Percentiles rank a stretch among this genome's conserved stretches.
Conservation (phyloP, 495 filamentous ascomycete species). For the Daldinia bambusicola region DNA sequence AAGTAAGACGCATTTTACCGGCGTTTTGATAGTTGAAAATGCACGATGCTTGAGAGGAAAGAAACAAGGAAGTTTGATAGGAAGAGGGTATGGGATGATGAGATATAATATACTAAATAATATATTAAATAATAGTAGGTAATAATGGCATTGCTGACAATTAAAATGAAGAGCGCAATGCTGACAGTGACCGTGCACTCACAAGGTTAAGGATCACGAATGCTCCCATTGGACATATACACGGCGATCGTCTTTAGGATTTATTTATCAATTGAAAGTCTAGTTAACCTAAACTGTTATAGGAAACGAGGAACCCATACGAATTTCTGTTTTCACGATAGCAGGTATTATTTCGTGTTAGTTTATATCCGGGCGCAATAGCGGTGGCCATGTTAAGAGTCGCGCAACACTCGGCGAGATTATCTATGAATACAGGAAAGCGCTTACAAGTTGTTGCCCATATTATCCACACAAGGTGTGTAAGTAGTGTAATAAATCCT, state of each 20-base stretch:
- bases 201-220: not conserved
- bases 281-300: not conserved
- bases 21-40: not conserved
- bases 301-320: not conserved
- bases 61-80: not conserved
- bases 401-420: not conserved
- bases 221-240: not conserved
- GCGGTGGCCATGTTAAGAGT: not conserved
- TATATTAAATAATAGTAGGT: not conserved
- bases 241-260: not conserved
- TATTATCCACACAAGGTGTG: not conserved
- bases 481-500: not conserved
- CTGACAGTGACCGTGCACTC: not conserved
- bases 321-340: too few relatives aligned
- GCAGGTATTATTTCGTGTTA: too few relatives aligned
- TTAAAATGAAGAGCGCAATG: conserved; percentile 12
- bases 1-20: conserved; percentile 17
- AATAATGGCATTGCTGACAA: conserved; percentile 1
- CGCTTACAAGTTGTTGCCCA: not conserved
- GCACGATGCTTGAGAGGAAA: not conserved
- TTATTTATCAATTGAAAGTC: not conserved
- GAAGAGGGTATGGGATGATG: not conserved
- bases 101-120: not conserved
- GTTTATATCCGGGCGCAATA: not conserved
- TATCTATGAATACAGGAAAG: not conserved